A percentile compares a stretch with the other conserved stretches of the same genome.
Conservation (phyloP, 208 protist species). For the Acanthamoeba divionensis region DNA sequence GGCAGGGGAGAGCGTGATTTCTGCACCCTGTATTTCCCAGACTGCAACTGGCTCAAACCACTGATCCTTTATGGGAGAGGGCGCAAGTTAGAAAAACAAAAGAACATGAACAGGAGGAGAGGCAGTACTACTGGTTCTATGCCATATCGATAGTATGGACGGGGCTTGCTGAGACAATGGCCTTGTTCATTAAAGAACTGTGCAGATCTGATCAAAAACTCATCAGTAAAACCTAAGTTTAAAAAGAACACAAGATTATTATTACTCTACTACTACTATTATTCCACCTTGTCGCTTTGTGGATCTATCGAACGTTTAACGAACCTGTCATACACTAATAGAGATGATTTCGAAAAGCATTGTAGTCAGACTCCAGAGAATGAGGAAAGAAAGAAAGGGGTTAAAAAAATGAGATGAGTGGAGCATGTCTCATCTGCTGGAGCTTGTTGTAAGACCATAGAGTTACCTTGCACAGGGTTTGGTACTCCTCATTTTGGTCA, state of each 20-base stretch:
- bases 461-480: slow-evolving; percentile 95
- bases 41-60: slow-evolving; percentile 94
- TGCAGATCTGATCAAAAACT: slow-evolving; percentile 44
- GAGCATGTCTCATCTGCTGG: no score
- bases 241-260: no score
- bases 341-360: background rate
- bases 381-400: background rate
- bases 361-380: background rate
- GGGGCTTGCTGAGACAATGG: slow-evolving; percentile 34
- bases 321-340: slow-evolving; percentile 53
- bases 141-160: slow-evolving; percentile 52
- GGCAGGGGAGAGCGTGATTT: slow-evolving; percentile 96
- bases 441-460: no score
- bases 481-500: slow-evolving; percentile 92
- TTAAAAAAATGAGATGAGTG: slow-evolving; percentile 31
- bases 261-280: no score
- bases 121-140: background rate
- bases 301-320: no score
- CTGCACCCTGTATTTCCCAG: slow-evolving; percentile 98
- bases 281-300: no score
- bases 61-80: slow-evolving; percentile 81
- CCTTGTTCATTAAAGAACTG: slow-evolving; percentile 40
- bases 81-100: background rate
- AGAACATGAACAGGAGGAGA: background rate
- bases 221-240: slow-evolving; percentile 68